phyloP scores from a whole-genome alignment of 306 rosid species.

The Morella rubra region DNA sequence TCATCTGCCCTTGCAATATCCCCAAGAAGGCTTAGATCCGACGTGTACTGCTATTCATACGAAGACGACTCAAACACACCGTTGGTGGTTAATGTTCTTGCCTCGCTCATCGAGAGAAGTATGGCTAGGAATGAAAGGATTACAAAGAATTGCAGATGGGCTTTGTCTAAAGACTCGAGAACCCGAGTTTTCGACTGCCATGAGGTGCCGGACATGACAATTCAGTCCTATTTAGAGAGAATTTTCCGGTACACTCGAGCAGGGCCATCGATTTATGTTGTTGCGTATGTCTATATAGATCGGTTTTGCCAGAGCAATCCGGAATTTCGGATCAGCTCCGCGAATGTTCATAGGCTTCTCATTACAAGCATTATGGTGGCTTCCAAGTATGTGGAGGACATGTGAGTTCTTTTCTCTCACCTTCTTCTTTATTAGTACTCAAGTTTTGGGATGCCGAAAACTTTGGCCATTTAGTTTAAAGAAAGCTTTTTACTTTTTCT shows the following conservation, averaged over 20 bases:
- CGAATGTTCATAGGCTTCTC: slow-evolving; percentile 85
- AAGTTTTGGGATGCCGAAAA: background rate
- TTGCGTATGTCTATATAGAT: slow-evolving; percentile 89
- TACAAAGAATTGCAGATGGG: slow-evolving; percentile 47
- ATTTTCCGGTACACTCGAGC: slow-evolving; percentile 84
- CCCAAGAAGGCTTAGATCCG: slow-evolving; percentile 77
- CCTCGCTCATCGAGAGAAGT: slow-evolving; percentile 79
- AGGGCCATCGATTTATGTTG: slow-evolving; percentile 83
- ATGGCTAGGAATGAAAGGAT: slow-evolving; percentile 79
- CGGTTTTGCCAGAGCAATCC: slow-evolving; percentile 75
- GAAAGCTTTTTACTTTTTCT: background rate
- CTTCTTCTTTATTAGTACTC: background rate
- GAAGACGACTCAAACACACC: slow-evolving; percentile 65
- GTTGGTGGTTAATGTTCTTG: slow-evolving; percentile 66
- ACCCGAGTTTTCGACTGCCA: slow-evolving; percentile 56
- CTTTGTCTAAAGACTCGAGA: slow-evolving; percentile 38
- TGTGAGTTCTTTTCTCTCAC: slow-evolving; percentile 47
- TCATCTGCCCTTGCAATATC: slow-evolving; percentile 51
- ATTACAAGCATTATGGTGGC: slow-evolving; percentile 92
- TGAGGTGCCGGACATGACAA: slow-evolving; percentile 82
- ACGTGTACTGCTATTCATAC: slow-evolving; percentile 71
- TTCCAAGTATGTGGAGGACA: slow-evolving; percentile 89
- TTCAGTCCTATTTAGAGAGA: slow-evolving; percentile 73
- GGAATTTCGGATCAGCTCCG: slow-evolving; percentile 56
- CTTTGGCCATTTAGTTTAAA: background rate